phyloP scores from a whole-genome alignment of 1,284 basidiomycete genomes.

The Naganishia sp. region DNA sequence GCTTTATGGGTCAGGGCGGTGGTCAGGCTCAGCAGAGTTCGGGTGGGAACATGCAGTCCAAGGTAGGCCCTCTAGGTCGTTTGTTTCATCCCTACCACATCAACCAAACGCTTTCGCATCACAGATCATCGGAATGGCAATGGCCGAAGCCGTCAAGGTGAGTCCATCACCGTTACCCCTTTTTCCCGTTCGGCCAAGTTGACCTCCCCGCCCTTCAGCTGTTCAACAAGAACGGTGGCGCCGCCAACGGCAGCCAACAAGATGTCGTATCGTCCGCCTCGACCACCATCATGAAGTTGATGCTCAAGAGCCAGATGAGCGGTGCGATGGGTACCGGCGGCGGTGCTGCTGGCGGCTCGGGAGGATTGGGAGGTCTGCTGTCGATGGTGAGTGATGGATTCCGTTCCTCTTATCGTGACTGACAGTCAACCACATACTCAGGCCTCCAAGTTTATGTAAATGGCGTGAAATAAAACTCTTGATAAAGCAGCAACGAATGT shows the following conservation, averaged over 20 bases:
- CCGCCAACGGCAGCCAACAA: conserved; percentile 68
- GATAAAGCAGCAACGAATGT: background rate
- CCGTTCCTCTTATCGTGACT: background rate
- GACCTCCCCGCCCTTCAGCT: conserved; percentile 55
- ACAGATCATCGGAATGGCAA: conserved; percentile 68
- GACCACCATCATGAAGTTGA: conserved; percentile 80
- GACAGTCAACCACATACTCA: background rate
- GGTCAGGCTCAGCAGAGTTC: conserved; percentile 50
- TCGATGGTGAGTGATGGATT: conserved; percentile 20
- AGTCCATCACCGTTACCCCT: conserved; percentile 10
- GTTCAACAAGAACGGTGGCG: conserved; percentile 69
- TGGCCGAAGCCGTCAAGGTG: conserved; percentile 64
- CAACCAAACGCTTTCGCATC: background rate
- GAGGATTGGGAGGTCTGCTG: conserved; percentile 32
- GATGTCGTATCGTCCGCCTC: conserved; percentile 78
- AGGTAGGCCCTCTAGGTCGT: background rate
- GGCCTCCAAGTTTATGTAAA: conserved; percentile 32
- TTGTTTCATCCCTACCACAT: background rate
- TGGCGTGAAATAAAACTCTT: background rate
- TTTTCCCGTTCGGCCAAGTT: too few species aligned
- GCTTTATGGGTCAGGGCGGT: conserved; percentile 41
- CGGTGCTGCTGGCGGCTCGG: conserved; percentile 14
- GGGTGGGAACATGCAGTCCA: conserved; percentile 33
- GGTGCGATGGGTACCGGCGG: conserved; percentile 38
- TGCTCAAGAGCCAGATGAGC: conserved; percentile 56